Evolutionary conservation across 108 stramenopile species (phyloP), one percentile per base, ranked within the genome.

Genomic region (Schizochytrium sp.): DNA sequence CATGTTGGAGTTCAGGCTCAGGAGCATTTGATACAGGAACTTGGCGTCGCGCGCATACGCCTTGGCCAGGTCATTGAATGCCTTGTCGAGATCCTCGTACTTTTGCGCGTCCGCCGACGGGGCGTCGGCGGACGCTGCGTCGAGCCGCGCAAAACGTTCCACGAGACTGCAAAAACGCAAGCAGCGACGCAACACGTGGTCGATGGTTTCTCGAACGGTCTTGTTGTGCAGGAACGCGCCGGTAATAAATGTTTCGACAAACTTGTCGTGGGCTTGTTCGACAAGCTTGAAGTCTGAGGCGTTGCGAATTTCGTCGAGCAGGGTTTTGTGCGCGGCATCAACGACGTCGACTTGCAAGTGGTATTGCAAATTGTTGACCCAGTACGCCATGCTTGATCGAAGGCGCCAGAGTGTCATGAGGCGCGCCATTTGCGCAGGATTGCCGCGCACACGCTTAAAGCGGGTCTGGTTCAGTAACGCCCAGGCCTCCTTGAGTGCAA

Each of bases 331-430:
- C 76, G 28, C 23, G 12, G 76, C 45, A 45, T 83, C 76, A 3
- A 83, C 51, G 10, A 83, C 76, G 76, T 83, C 76, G 5, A 83
- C 76, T 23, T 83, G 76, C 76, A 83, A 23, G 51, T 83, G 76
- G 4, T 53, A 83, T 4, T 83, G 76, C 12, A 83, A 45, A 53
- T 83, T 83, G 76, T 53, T 83, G 48, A 83, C 76, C 48, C 19
- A 53, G 51, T 83, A 83, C 51, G 76, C 6, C 76, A 83, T 83
- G 76, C 48, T 53, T 6, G 76, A 83, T 8, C 76, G 76, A 43
- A 83, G 28, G 6, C 76, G 76, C 76, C 76, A 83, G 23, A 83
- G 76, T 0, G 51, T 83, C 76, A 83, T 83, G 76, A 83, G 76
- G 12, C 76, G 76, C 45, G 45, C 51, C 51, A 25, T 83, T 53